Evolutionary conservation across 23 red algal genomes (phyloP).

Genomic region (Agarophyton chilense): DNA sequence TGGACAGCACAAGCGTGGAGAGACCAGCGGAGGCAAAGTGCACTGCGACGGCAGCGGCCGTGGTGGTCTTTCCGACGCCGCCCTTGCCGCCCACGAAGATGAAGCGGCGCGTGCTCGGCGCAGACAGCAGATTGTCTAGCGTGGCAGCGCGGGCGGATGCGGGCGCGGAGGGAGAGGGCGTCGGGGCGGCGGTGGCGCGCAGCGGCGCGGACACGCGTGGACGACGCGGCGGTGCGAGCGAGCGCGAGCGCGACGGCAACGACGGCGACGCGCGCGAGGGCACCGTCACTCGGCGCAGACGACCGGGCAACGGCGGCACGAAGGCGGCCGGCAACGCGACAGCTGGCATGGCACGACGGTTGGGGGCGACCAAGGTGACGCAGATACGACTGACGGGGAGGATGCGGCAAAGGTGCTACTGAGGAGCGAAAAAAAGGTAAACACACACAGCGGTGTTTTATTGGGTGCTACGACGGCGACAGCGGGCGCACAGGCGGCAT

Average conservation of each 20-base stretch:
- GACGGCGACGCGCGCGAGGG: neutral
- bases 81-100: constrained; percentile 95
- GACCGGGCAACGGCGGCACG: no score
- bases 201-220: no score
- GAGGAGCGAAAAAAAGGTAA: no score
- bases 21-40: constrained; percentile 75
- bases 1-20: constrained; percentile 88
- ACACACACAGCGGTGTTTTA: no score
- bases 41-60: constrained; percentile 79
- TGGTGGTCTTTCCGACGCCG: constrained; percentile 96
- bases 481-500: neutral
- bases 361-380: neutral
- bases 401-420: no score
- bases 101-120: constrained; percentile 40
- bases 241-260: neutral
- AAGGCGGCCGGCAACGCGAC: no score
- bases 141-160: neutral
- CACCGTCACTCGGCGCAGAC: neutral
- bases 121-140: constrained; percentile 31
- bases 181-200: no score
- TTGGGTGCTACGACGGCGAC: neutral
- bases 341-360: neutral
- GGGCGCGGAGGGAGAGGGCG: no score
- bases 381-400: no score
- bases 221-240: neutral